A percentile compares a stretch with the other conserved stretches of the same genome.
Conservation (phyloP, 306 rosid species). For the Abrus precatorius region DNA sequence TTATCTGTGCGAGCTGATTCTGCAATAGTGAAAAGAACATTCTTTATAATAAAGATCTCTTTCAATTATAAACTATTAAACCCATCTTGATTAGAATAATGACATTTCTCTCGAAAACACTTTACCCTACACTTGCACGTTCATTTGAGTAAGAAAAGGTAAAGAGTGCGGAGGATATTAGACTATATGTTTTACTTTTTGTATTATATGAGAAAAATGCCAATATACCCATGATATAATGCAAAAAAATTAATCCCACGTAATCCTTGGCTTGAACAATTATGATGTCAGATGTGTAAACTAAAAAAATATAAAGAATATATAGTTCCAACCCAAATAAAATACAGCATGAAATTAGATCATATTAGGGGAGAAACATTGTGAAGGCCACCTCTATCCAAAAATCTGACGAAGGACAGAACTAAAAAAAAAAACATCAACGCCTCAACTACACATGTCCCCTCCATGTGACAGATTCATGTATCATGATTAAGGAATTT, state of each 20-base stretch:
- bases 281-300: neutral
- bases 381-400: neutral
- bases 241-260: neutral
- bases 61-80: constrained; percentile 10
- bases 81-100: neutral
- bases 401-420: constrained; percentile 16
- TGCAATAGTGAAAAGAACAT: constrained; percentile 35
- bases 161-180: no score
- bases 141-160: neutral
- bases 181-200: no score
- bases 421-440: neutral
- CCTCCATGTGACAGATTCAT: constrained; percentile 62
- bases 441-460: constrained; percentile 38
- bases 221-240: no score
- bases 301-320: neutral
- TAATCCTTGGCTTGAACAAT: neutral
- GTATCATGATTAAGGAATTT: constrained; percentile 15
- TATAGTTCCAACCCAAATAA: neutral
- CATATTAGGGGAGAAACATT: neutral
- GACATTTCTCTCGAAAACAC: neutral
- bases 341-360: neutral
- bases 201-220: no score
- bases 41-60: constrained; percentile 29
- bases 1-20: constrained; percentile 25
- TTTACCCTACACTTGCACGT: neutral